Evolutionary conservation across 495 filamentous ascomycete species (phyloP), one percentile per base, ranked within the genome.

Genomic region (Letharia columbiana): DNA sequence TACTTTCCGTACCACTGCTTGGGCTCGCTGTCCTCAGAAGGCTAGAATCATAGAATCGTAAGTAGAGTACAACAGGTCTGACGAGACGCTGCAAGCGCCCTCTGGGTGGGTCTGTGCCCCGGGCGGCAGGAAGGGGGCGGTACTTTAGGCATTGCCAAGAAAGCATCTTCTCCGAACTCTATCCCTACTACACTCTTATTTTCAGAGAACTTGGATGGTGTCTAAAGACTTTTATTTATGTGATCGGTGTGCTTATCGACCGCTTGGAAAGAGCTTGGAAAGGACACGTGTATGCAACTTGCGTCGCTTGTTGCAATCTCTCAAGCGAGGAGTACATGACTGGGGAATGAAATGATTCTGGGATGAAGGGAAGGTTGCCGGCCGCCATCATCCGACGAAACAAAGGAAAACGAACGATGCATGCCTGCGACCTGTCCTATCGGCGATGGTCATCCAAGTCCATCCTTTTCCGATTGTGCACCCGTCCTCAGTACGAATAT

Each of bases 141-240:
- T 28, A n/a, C n/a, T n/a, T n/a, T n/a, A 50, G 47, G 47, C n/a
- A 54, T 35, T 31, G 61, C 61, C 42, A 62, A 62, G 61, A 49
- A 62, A 62, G 28, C 61, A 49, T 62, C 61, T 50, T 39, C 42
- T 39, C 7, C 15, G 13, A 47, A 64, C 62, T 64, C 23, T 64
- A 64, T 57, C 42, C 45, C 15, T 33, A 64, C 62, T 35, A 41
- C 50, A 31, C 39, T 58, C 50, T 31, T 57, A 35, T 17, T 39
- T 31, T 39, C 13, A 64, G 13, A 37, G 9, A 37, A 44, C 40
- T 44, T 18, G 52, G 8, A 17, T 56, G 52, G 28, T 33, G 13
- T 45, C 2, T 64, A 37, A 33, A 20, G 2, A 44, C 4, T 12
- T 37, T 33, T 28, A 11, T 2, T 35, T 47, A 54, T 54, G 35